Conservation (phyloP, 306 rosid species). For the Crotalaria pallida region DNA sequence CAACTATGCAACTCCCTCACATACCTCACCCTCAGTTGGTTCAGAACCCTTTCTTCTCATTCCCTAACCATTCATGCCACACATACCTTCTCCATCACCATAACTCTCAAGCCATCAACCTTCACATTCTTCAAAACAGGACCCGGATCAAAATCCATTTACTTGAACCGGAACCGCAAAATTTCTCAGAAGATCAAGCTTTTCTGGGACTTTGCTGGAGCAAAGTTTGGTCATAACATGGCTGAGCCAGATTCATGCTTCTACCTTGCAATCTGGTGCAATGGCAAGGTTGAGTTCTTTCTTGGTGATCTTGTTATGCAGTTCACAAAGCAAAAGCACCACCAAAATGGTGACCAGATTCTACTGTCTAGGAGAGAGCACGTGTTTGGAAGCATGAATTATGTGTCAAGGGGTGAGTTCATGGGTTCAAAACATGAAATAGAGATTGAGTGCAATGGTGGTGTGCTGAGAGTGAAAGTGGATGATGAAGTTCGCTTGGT, state of each 20-base stretch:
- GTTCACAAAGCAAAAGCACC: not conserved
- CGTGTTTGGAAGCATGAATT: conserved; percentile 52
- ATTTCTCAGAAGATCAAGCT: conserved; percentile 44
- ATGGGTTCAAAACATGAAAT: conserved; percentile 66
- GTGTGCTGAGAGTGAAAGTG: conserved; percentile 51
- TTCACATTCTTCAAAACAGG: conserved; percentile 51
- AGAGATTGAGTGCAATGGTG: conserved; percentile 56
- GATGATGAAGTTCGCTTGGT: conserved; percentile 46
- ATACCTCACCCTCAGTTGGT: conserved; percentile 71
- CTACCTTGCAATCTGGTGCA: conserved; percentile 52
- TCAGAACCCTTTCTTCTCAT: conserved; percentile 47
- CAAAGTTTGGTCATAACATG: conserved; percentile 38
- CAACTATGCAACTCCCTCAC: conserved; percentile 48
- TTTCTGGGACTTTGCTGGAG: conserved; percentile 62
- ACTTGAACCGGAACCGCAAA: conserved; percentile 29
- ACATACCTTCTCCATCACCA: conserved; percentile 47
- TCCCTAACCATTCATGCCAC: conserved; percentile 48
- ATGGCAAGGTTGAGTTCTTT: conserved; percentile 44
- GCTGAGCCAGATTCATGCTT: conserved; percentile 65
- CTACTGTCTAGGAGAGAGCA: conserved; percentile 68
- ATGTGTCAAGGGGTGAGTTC: conserved; percentile 48
- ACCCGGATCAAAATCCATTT: conserved; percentile 55
- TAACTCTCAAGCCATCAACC: conserved; percentile 55
- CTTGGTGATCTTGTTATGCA: conserved; percentile 48
- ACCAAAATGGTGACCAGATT: conserved; percentile 17